Evolutionary conservation across 805 yeast genomes (phyloP).

Genomic region (Metschnikowia lunata): DNA sequence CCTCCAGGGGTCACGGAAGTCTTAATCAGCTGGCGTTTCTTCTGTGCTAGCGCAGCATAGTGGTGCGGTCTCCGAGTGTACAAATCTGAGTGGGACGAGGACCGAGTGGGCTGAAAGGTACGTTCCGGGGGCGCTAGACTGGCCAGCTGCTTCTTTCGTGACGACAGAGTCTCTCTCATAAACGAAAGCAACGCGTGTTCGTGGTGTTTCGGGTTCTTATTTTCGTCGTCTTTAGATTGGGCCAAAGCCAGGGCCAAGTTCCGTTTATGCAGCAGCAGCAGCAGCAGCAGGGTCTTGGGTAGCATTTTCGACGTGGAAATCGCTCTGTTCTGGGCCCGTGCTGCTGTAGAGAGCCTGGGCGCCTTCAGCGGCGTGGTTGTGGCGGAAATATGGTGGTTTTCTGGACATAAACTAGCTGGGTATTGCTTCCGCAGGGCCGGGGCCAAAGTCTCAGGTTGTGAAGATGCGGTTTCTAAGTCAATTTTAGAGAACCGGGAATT

Average conservation of each 20-base stretch:
- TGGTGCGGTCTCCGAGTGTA: conserved; percentile 10
- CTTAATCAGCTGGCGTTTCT: conserved; percentile 6
- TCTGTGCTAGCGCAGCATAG: conserved; percentile 7
- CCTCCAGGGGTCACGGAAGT: no score
- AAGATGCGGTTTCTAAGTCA: conserved; percentile 16
- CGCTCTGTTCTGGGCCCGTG: conserved; percentile 19
- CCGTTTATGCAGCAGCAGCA: conserved; percentile 10
- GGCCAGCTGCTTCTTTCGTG: conserved; percentile 26
- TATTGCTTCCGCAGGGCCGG: conserved; percentile 11
- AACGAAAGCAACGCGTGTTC: conserved; percentile 27
- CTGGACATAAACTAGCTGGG: conserved; percentile 9
- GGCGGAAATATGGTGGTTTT: conserved; percentile 1
- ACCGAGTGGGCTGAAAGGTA: conserved; percentile 5
- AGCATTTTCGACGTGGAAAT: conserved; percentile 2
- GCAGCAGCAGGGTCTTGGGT: not conserved
- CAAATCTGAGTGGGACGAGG: conserved; percentile 14
- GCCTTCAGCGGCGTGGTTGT: conserved; percentile 19
- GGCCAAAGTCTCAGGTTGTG: not conserved
- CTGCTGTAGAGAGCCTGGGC: conserved; percentile 19
- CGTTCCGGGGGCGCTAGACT: conserved; percentile 1
- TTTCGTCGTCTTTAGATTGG: conserved; percentile 1
- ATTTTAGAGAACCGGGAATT: conserved; percentile 31
- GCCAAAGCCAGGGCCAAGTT: conserved; percentile 9
- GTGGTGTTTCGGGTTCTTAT: conserved; percentile 5
- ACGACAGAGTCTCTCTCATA: conserved; percentile 39